These are phyloP conservation scores for Aspergillus clavatus DNA, from an alignment of 2,329 filamentous ascomycete species.

Conservation along the genomic window DNA sequence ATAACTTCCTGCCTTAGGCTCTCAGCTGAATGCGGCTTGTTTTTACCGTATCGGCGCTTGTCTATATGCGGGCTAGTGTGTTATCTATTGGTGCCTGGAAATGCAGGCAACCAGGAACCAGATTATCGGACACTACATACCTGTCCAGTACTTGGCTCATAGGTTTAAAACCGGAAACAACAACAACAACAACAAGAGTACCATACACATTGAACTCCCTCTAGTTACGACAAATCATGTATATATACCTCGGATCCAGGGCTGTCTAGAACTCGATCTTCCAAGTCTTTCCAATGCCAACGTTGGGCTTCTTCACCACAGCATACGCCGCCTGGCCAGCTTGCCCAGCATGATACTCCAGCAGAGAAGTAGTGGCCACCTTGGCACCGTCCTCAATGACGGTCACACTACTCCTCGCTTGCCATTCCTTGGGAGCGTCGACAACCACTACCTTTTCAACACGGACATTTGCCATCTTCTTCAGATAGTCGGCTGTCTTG, in stretches of 20 bases:
- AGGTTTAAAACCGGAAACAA: too few species aligned
- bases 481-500: conserved; percentile 68
- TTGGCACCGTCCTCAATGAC: conserved; percentile 45
- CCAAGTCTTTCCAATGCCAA: conserved; percentile 61
- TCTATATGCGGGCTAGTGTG: too few species aligned
- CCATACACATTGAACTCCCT: conserved; percentile 1
- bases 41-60: too few species aligned
- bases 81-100: too few species aligned
- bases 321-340: conserved; percentile 58
- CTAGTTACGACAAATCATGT: conserved; percentile 1
- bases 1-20: too few species aligned
- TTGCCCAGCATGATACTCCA: conserved; percentile 52
- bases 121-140: too few species aligned
- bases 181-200: too few species aligned
- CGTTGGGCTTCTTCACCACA: conserved; percentile 58
- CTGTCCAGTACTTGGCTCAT: too few species aligned
- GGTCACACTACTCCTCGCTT: conserved; percentile 54
- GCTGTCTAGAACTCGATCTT: conserved; percentile 50
- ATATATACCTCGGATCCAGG: background rate
- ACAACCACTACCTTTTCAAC: conserved; percentile 84
- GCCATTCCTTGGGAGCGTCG: conserved; percentile 70
- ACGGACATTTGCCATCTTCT: conserved; percentile 69
- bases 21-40: background rate
- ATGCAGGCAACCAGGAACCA: too few species aligned
- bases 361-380: conserved; percentile 46